Percentiles rank a stretch among this genome's conserved stretches.
phyloP scores from a whole-genome alignment of 2,329 filamentous ascomycete genomes.

The Pyricularia sp. region DNA sequence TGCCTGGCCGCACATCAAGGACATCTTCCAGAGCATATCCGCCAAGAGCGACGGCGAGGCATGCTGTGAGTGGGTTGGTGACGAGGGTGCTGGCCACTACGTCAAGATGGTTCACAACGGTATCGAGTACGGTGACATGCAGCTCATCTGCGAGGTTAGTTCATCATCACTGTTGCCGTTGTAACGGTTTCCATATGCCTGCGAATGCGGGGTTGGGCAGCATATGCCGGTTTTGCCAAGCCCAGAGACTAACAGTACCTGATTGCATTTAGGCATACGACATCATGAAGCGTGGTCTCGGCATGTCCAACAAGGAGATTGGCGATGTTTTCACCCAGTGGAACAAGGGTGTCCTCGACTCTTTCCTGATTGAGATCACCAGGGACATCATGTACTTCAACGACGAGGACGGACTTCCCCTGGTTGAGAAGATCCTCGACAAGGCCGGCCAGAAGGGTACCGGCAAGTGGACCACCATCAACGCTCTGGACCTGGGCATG shows the following conservation, averaged over 20 bases:
- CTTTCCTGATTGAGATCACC: slow-evolving; percentile 98
- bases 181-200: neutral
- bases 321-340: slow-evolving; percentile 89
- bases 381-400: slow-evolving; percentile 98
- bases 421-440: slow-evolving; percentile 98
- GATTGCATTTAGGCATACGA: slow-evolving; percentile 70
- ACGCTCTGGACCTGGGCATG: slow-evolving; percentile 96
- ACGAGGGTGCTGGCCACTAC: slow-evolving; percentile 99
- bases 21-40: slow-evolving; percentile 95
- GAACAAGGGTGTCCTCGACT: slow-evolving; percentile 98
- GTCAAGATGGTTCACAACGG: slow-evolving; percentile 99
- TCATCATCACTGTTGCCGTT: neutral
- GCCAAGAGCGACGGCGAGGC: slow-evolving; percentile 96
- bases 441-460: slow-evolving; percentile 99
- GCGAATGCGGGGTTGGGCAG: neutral
- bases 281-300: slow-evolving; percentile 97
- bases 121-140: slow-evolving; percentile 99
- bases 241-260: slow-evolving; percentile 3
- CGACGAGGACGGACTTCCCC: slow-evolving; percentile 81
- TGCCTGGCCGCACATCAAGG: slow-evolving; percentile 97
- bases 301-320: slow-evolving; percentile 85
- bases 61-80: slow-evolving; percentile 99
- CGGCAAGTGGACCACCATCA: slow-evolving; percentile 99
- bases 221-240: neutral
- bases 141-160: slow-evolving; percentile 94